Evolutionary conservation across 1,284 basidiomycete species (phyloP).

Genomic region (Puccinia triticina): DNA sequence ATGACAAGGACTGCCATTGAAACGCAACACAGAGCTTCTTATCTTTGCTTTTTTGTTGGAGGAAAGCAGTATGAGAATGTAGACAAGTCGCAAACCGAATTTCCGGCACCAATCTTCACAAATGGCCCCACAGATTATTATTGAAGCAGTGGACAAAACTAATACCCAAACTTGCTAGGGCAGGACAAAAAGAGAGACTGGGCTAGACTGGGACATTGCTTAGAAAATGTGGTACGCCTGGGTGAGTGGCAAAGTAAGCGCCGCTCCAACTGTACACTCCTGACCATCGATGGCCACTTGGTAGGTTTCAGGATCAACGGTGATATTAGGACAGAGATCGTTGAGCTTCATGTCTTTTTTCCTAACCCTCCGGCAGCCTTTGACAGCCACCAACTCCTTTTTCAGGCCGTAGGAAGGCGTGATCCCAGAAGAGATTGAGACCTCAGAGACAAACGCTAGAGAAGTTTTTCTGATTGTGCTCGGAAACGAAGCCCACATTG

Average conservation of each 20-base stretch:
- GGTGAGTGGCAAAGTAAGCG: constrained; percentile 71
- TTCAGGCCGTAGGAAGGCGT: constrained; percentile 68
- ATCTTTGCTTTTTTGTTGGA: neutral
- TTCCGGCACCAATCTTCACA: neutral
- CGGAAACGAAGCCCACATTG: constrained; percentile 85
- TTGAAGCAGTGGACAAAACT: too few species aligned
- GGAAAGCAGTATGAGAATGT: neutral
- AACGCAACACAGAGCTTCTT: neutral
- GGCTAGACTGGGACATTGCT: neutral
- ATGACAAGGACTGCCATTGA: neutral
- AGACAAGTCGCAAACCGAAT: neutral
- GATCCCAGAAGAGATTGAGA: constrained; percentile 65
- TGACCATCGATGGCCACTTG: constrained; percentile 80
- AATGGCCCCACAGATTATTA: too few species aligned
- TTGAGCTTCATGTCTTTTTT: constrained; percentile 97
- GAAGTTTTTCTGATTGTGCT: constrained; percentile 77
- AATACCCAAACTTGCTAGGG: too few species aligned
- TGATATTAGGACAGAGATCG: constrained; percentile 75
- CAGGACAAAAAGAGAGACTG: too few species aligned
- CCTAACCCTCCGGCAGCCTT: constrained; percentile 72
- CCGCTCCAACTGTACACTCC: constrained; percentile 75
- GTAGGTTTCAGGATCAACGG: constrained; percentile 89
- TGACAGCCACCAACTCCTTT: constrained; percentile 77
- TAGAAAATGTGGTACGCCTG: constrained; percentile 52
- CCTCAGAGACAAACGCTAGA: constrained; percentile 78